A percentile compares a stretch with the other conserved stretches of the same genome.
Conservation (phyloP, 768 basidiomycete genomes). For the Mycena maculata region DNA sequence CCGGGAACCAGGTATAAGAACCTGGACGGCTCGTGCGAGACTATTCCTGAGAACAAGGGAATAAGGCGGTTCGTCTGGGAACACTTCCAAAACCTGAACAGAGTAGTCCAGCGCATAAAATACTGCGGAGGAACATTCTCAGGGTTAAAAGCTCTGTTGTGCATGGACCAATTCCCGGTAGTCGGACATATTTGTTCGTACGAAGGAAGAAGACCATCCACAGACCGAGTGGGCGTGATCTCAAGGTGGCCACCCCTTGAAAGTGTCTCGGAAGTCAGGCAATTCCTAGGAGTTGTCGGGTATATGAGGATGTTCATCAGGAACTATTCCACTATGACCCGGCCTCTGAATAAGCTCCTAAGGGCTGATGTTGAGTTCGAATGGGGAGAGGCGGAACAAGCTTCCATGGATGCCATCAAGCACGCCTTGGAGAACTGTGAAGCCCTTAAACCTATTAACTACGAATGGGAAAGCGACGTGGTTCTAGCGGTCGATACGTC, state of each 20-base stretch:
- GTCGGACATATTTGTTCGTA: conserved; percentile 51
- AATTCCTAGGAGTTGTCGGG: conserved; percentile 47
- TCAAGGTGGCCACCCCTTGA: conserved; percentile 32
- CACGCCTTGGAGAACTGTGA: no score
- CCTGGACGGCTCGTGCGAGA: conserved; percentile 36
- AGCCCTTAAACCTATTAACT: conserved; percentile 43
- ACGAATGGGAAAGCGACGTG: conserved; percentile 37
- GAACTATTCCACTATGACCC: conserved; percentile 27
- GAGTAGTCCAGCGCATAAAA: conserved; percentile 17
- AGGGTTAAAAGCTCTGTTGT: conserved; percentile 40
- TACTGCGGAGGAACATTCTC: conserved; percentile 38
- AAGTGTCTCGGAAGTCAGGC: conserved; percentile 31
- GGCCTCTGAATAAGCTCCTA: conserved; percentile 27
- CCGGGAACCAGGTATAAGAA: conserved; percentile 36
- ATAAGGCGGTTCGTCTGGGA: conserved; percentile 32
- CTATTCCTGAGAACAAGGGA: conserved; percentile 35
- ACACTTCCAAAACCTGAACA: conserved; percentile 25
- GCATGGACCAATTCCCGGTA: conserved; percentile 47
- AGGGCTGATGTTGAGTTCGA: conserved; percentile 34
- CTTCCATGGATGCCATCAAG: conserved; percentile 34
- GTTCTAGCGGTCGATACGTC: conserved; percentile 46
- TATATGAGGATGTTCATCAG: conserved; percentile 35
- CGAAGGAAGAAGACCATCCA: conserved; percentile 45
- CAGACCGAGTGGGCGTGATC: conserved; percentile 40
- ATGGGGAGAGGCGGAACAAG: conserved; percentile 44